These are phyloP conservation scores for Saturnispora ahearnii DNA, from an alignment of 805 yeast species.

Conservation along the genomic window DNA sequence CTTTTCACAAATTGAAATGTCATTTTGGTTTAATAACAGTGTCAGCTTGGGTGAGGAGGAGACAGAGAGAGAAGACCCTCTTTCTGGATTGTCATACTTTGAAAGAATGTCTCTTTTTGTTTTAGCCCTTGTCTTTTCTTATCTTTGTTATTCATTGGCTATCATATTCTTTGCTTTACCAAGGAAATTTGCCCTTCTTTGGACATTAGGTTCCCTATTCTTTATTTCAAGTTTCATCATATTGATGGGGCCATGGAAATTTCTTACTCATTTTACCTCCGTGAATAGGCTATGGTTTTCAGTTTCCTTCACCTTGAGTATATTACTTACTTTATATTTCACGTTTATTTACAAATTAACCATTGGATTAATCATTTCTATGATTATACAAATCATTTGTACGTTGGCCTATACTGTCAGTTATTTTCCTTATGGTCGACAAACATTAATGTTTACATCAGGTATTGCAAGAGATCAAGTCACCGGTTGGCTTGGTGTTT, in stretches of 20 bases:
- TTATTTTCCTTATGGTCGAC: conserved; percentile 88
- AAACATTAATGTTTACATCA: conserved; percentile 50
- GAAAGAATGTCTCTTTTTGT: conserved; percentile 71
- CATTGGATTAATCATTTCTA: conserved; percentile 59
- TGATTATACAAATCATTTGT: conserved; percentile 65
- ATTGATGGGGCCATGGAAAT: conserved; percentile 78
- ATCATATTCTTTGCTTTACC: conserved; percentile 81
- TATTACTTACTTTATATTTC: conserved; percentile 60
- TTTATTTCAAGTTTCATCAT: conserved; percentile 79
- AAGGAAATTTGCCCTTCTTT: conserved; percentile 70
- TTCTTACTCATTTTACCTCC: conserved; percentile 56
- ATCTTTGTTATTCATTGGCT: conserved; percentile 62
- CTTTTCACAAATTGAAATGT: not conserved
- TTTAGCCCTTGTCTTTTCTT: conserved; percentile 61
- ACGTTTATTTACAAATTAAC: conserved; percentile 57
- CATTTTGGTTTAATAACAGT: not conserved
- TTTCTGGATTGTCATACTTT: conserved; percentile 42
- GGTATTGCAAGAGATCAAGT: conserved; percentile 34
- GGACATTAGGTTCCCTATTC: conserved; percentile 81
- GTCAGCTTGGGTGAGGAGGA: not conserved
- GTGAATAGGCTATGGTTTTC: conserved; percentile 69
- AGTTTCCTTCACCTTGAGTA: conserved; percentile 60
- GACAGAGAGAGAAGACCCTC: conserved; percentile 6
- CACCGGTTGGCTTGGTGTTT: conserved; percentile 21
- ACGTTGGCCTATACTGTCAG: conserved; percentile 76